These are phyloP conservation scores for Claviceps pusilla DNA, from an alignment of 2,329 filamentous ascomycete genomes.

Conservation along the genomic window DNA sequence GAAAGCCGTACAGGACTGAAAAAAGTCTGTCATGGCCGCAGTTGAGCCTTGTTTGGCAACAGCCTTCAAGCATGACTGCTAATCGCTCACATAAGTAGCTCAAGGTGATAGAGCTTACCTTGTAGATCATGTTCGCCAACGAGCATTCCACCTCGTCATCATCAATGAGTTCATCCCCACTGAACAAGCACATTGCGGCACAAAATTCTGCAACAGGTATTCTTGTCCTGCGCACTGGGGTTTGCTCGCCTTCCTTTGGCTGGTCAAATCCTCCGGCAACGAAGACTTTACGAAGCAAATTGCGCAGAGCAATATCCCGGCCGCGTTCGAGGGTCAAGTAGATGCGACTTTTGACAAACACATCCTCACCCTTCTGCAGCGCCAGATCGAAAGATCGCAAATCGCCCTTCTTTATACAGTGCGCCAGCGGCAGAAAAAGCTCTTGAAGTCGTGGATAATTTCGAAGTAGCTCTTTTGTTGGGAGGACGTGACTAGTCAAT, in stretches of 20 bases:
- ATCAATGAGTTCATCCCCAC: slow-evolving; percentile 52
- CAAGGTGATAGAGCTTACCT: slow-evolving; percentile 45
- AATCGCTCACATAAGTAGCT: neutral
- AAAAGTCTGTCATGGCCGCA: neutral
- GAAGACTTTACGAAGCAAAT: slow-evolving; percentile 84
- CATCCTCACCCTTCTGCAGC: slow-evolving; percentile 67
- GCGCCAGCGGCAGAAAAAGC: slow-evolving; percentile 63
- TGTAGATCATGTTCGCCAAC: slow-evolving; percentile 94
- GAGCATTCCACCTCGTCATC: slow-evolving; percentile 91
- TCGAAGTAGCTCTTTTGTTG: slow-evolving; percentile 53
- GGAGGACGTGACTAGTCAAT: slow-evolving; percentile 73
- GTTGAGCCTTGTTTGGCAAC: neutral
- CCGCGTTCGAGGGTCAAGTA: slow-evolving; percentile 89
- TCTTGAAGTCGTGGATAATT: slow-evolving; percentile 62
- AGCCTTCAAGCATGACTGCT: neutral
- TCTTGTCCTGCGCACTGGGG: slow-evolving; percentile 55
- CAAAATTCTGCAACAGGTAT: slow-evolving; percentile 73
- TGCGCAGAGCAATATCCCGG: slow-evolving; percentile 80
- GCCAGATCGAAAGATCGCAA: slow-evolving; percentile 73
- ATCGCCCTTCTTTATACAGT: slow-evolving; percentile 69
- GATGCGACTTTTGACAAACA: slow-evolving; percentile 83
- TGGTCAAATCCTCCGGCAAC: slow-evolving; percentile 70
- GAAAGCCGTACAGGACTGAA: neutral
- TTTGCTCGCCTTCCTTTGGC: slow-evolving; percentile 49
- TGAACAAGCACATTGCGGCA: slow-evolving; percentile 65